Evolutionary conservation across 192 early-diverging fungal genomes (phyloP), one percentile per base, ranked within the genome.

Genomic region (Coemansia sp.): DNA sequence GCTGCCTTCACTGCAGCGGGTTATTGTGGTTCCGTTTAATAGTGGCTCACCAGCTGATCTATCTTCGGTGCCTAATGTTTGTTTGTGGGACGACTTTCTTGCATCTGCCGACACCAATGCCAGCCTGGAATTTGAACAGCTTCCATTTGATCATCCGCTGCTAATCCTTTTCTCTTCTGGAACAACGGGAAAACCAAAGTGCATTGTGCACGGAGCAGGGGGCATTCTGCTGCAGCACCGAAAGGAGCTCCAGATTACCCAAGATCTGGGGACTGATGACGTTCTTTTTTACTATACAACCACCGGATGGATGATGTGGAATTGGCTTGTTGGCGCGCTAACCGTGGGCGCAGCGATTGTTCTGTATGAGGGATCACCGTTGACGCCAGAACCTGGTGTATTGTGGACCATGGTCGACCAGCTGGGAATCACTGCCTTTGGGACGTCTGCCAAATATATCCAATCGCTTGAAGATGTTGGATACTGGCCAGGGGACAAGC

Each of bases 241-340:
- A 66, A 98, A 97, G 77, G 97, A 98, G 64, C 95, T 96, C 75
- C 80, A 91, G 22, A 88, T 97, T 52, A 92, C 97, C 52, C 93
- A 92, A 23, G 85, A 90, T 59, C 70, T 97, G 61, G 81, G 71
- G 0, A 65, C 83, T 6, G 72, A 85, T n/a, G 95, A 96, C 72
- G 87, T 93, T 1, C 79, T 92, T 62, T 91, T 98, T 70, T 95
- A 97, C 70, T 94, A 93, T 68, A 92, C 91, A 1, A 93, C 92
- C 0, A 95, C 91, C 4, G 93, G 93, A 4, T 95, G 93, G 93
- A 98, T 98, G 97, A 98, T 98, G 97, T 98, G 95, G 95, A 97
- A 98, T 80, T 98, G 97, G 97, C 87, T 97, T 25, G 86, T 95
- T 2, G 82, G 86, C 20, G 93, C 87, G 20, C 81, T 98, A n/a